phyloP scores from a whole-genome alignment of 1,284 basidiomycete genomes.

The Chalciporus sp. region DNA sequence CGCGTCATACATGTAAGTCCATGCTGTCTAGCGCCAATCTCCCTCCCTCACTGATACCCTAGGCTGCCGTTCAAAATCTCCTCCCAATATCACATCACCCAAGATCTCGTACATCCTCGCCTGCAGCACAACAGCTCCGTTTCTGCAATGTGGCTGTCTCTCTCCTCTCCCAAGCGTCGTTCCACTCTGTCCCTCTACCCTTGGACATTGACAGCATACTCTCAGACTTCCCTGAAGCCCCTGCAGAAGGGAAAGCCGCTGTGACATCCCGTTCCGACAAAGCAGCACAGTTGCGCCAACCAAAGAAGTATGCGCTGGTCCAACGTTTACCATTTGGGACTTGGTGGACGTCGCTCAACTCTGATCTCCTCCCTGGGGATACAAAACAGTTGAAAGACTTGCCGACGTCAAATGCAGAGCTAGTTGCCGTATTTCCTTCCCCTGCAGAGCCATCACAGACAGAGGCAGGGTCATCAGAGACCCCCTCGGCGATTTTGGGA shows the following conservation, averaged over 20 bases:
- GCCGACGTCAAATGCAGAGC: slow-evolving; percentile 67
- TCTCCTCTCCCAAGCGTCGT: slow-evolving; percentile 69
- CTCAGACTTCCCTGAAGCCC: slow-evolving; percentile 29
- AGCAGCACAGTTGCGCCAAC: slow-evolving; percentile 27
- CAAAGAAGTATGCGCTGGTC: slow-evolving; percentile 68
- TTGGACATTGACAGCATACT: slow-evolving; percentile 50
- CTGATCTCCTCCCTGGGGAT: slow-evolving; percentile 40
- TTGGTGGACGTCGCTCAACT: slow-evolving; percentile 75
- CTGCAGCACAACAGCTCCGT: slow-evolving; percentile 66
- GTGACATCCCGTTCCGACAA: slow-evolving; percentile 24
- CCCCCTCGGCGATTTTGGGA: slow-evolving; percentile 39
- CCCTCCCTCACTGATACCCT: slow-evolving; percentile 7
- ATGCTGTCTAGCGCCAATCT: slow-evolving; percentile 1
- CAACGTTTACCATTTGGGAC: slow-evolving; percentile 74
- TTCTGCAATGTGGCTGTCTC: slow-evolving; percentile 74
- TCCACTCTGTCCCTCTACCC: slow-evolving; percentile 46
- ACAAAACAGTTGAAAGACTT: slow-evolving; percentile 50
- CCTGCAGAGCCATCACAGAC: slow-evolving; percentile 43
- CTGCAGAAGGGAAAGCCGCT: slow-evolving; percentile 31
- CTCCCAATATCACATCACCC: slow-evolving; percentile 67
- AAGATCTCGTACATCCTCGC: slow-evolving; percentile 58
- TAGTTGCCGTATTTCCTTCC: slow-evolving; percentile 70
- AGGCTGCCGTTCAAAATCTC: slow-evolving; percentile 68
- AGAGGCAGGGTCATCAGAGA: slow-evolving; percentile 18
- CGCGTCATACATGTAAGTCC: slow-evolving; percentile 51